A percentile compares a stretch with the other conserved stretches of the same genome.
phyloP scores from a whole-genome alignment of 225 moss, liverwort and hornwort species.

The Sphagnum contortum region DNA sequence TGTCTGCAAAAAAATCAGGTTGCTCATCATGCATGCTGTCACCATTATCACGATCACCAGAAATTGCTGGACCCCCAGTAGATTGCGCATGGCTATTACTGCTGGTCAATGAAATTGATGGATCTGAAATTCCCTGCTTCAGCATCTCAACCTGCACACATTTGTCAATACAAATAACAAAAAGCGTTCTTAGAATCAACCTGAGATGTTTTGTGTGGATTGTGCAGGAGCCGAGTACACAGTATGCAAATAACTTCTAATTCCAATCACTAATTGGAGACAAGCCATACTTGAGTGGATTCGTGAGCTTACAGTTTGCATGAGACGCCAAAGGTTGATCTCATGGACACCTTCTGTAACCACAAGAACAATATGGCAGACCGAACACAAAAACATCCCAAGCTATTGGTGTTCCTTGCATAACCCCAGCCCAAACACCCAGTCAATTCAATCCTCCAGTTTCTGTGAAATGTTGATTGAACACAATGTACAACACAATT shows the following conservation, averaged over 20 bases:
- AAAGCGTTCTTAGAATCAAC: too few relatives aligned
- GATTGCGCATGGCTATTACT: conserved; percentile 11
- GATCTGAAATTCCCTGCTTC: conserved; percentile 97
- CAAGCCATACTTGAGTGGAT: background rate
- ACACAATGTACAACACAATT: too few relatives aligned
- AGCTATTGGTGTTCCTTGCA: conserved; percentile 78
- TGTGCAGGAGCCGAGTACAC: too few relatives aligned
- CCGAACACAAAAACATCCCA: conserved; percentile 85
- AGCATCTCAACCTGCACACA: conserved; percentile 80
- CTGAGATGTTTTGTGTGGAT: too few relatives aligned
- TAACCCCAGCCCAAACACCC: conserved; percentile 23
- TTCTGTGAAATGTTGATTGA: too few relatives aligned
- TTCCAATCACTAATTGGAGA: background rate
- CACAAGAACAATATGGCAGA: conserved; percentile 85
- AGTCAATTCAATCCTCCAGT: conserved; percentile 14
- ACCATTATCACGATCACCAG: conserved; percentile 53
- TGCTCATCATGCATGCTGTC: conserved; percentile 38
- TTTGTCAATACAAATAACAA: too few relatives aligned
- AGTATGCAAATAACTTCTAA: too few relatives aligned
- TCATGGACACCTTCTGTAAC: conserved; percentile 82
- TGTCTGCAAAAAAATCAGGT: conserved; percentile 70
- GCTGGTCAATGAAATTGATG: conserved; percentile 14
- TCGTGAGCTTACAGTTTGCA: conserved; percentile 61
- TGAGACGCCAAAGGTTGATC: conserved; percentile 77
- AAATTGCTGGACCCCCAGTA: conserved; percentile 17